Conservation (phyloP, 169 alveolate species). For the Babesia ovata region DNA sequence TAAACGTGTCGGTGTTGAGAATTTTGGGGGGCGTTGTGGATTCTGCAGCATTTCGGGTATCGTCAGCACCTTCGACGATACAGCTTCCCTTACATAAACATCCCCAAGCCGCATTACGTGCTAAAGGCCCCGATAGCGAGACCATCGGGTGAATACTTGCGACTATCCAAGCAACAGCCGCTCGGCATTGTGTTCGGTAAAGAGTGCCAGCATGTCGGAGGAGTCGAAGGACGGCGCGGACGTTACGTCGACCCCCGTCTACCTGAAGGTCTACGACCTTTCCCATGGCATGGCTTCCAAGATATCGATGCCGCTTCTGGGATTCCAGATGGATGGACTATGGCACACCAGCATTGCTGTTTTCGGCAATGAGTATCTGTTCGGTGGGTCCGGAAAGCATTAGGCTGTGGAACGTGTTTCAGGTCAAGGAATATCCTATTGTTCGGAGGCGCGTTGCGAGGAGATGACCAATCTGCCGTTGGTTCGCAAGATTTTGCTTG, state of each 20-base stretch:
- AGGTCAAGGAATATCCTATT: conserved; percentile 40
- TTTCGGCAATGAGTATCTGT: conserved; percentile 50
- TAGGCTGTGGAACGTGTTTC: background rate
- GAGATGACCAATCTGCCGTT: conserved; percentile 16
- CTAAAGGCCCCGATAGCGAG: too few relatives aligned
- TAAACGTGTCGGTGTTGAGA: too few relatives aligned
- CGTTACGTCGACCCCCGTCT: conserved; percentile 14
- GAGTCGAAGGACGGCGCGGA: background rate
- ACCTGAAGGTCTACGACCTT: conserved; percentile 52
- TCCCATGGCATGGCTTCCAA: conserved; percentile 40
- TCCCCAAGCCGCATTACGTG: too few relatives aligned
- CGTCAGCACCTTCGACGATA: too few relatives aligned
- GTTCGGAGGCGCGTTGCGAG: conserved; percentile 27
- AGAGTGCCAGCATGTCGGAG: background rate
- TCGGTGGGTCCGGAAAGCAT: conserved; percentile 17
- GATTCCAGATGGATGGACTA: conserved; percentile 44
- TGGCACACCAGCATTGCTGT: conserved; percentile 57
- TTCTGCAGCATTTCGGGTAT: too few relatives aligned
- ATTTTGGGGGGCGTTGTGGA: too few relatives aligned
- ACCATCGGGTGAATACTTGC: too few relatives aligned
- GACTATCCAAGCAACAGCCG: too few relatives aligned
- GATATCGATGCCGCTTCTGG: conserved; percentile 34
- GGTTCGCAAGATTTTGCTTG: conserved; percentile 5
- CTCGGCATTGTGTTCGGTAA: background rate
- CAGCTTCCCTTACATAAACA: too few relatives aligned